These are phyloP conservation scores for Sonneratia alba DNA, from an alignment of 345 rosid genomes.

Conservation along the genomic window DNA sequence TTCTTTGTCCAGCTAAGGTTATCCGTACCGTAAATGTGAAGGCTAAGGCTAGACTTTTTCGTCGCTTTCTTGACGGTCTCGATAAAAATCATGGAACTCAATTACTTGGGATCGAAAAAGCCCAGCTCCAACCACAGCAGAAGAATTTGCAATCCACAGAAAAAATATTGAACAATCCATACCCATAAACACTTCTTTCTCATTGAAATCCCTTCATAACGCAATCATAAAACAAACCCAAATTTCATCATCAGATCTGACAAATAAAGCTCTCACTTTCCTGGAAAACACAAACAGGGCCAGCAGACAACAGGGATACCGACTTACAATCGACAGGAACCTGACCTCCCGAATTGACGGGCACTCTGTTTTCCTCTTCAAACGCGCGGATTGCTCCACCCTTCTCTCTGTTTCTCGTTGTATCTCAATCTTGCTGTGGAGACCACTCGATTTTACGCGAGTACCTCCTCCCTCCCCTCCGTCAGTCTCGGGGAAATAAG, in stretches of 20 bases:
- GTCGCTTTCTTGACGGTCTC: no score
- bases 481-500: no score
- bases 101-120: not conserved
- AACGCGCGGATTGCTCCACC: not conserved
- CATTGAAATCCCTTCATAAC: not conserved
- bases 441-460: no score
- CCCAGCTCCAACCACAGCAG: not conserved
- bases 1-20: no score
- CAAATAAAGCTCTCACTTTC: not conserved
- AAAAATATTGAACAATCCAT: not conserved
- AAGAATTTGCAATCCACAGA: not conserved
- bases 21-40: no score
- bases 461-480: no score
- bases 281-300: not conserved
- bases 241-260: slow-evolving; percentile 1
- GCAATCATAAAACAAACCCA: not conserved
- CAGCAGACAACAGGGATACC: not conserved
- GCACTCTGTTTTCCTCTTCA: not conserved
- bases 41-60: no score
- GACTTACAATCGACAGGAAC: not conserved
- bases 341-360: not conserved
- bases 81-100: not conserved
- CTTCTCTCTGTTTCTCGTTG: not conserved
- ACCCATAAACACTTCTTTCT: not conserved
- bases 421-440: no score